Conservation (phyloP, 202 grass and related monocot genomes). For the Bolboschoenoplectus hybrid region DNA sequence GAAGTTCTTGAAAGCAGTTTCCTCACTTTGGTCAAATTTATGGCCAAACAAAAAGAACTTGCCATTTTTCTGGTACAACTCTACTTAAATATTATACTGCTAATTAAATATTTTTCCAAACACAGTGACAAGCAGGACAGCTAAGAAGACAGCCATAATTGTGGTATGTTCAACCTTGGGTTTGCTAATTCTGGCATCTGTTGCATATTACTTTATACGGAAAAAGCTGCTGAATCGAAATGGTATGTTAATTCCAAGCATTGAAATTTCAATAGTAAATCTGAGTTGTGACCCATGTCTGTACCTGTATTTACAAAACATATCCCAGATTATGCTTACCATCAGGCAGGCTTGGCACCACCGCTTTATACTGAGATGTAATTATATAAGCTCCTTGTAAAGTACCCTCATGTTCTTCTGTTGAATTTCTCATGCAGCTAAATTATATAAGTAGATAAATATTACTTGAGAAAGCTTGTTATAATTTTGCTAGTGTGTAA, state of each 20-base stretch:
- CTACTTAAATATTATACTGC: neutral
- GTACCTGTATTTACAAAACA: neutral
- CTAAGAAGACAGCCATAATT: slow-evolving; percentile 20
- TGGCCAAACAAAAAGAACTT: neutral
- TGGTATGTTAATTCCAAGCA: neutral
- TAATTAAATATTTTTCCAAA: neutral
- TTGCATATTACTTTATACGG: neutral
- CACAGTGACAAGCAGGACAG: neutral
- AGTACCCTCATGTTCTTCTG: neutral
- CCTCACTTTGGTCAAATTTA: neutral
- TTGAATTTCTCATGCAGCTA: neutral
- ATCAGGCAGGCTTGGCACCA: too few relatives aligned
- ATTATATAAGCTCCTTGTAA: neutral
- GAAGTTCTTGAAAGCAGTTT: neutral
- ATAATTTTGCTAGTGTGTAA: neutral
- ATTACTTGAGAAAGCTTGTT: neutral
- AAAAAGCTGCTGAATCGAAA: slow-evolving; percentile 17
- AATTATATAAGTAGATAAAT: neutral
- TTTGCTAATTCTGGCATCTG: slow-evolving; percentile 24
- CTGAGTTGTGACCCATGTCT: neutral
- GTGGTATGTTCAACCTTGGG: neutral
- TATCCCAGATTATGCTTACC: neutral
- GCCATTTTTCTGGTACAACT: neutral
- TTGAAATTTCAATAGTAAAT: neutral
- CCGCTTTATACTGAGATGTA: neutral